Conservation (phyloP, 1,284 basidiomycete genomes). For the Exobasidium rhododendri region DNA sequence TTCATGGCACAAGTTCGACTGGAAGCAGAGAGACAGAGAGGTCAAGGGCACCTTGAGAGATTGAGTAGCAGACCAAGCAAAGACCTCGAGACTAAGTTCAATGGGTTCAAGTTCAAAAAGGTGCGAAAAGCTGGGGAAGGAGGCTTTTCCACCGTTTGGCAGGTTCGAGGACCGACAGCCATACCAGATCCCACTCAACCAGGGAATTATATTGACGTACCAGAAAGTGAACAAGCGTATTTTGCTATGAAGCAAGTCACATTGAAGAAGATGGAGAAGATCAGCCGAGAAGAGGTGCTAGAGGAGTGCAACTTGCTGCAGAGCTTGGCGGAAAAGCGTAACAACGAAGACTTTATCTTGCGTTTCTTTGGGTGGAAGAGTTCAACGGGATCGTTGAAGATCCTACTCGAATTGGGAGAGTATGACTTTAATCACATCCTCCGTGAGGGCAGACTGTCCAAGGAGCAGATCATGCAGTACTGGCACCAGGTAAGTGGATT, state of each 20-base stretch:
- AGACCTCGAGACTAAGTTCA: slow-evolving; percentile 25
- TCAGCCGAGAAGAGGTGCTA: slow-evolving; percentile 47
- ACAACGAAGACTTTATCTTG: slow-evolving; percentile 46
- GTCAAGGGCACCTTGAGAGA: slow-evolving; percentile 9
- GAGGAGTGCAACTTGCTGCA: slow-evolving; percentile 49
- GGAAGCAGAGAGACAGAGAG: slow-evolving; percentile 21
- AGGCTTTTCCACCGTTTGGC: slow-evolving; percentile 52
- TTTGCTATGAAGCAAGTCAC: slow-evolving; percentile 54
- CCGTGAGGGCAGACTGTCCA: slow-evolving; percentile 30
- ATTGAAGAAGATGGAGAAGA: slow-evolving; percentile 47
- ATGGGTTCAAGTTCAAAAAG: slow-evolving; percentile 44
- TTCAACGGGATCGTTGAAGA: slow-evolving; percentile 43
- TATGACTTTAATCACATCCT: slow-evolving; percentile 46
- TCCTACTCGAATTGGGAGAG: slow-evolving; percentile 52
- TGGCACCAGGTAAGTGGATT: no score
- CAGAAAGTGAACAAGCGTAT: slow-evolving; percentile 44
- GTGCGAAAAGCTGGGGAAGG: slow-evolving; percentile 44
- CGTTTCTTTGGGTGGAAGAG: slow-evolving; percentile 53
- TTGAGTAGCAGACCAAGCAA: slow-evolving; percentile 6
- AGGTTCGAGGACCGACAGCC: slow-evolving; percentile 42
- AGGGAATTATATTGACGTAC: slow-evolving; percentile 30
- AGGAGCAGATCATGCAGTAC: slow-evolving; percentile 38
- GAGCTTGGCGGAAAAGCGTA: slow-evolving; percentile 36
- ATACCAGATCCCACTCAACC: slow-evolving; percentile 21
- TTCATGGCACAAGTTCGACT: slow-evolving; percentile 24